A percentile compares a stretch with the other conserved stretches of the same genome.
These are phyloP conservation scores for Trichoderma endophyticum DNA, from an alignment of 2,329 filamentous ascomycete species.

Conservation along the genomic window DNA sequence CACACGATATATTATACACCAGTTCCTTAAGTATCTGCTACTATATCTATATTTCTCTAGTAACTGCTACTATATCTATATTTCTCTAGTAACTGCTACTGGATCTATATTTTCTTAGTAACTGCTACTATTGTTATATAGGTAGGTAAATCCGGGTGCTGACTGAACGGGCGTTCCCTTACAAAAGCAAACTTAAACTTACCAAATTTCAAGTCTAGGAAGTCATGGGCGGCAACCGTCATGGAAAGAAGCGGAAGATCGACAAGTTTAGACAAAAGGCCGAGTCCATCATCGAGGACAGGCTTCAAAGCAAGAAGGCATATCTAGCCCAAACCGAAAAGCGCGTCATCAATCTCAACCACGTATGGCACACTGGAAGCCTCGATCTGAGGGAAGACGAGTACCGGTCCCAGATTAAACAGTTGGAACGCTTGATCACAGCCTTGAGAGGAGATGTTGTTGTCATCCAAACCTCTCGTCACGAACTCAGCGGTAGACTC, in stretches of 20 bases:
- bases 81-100: no score
- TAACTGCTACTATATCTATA: no score
- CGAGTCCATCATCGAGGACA: background rate
- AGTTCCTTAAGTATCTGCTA: no score
- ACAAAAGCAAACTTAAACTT: no score
- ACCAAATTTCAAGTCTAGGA: no score
- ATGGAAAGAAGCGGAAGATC: background rate
- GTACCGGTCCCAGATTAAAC: background rate
- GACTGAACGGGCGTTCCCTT: no score
- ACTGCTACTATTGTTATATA: no score
- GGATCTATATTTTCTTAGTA: no score
- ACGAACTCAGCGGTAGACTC: background rate
- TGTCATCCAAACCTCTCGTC: background rate
- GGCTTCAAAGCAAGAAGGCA: background rate
- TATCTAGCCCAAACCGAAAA: background rate
- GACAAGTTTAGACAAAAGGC: background rate
- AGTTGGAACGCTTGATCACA: background rate
- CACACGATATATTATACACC: no score
- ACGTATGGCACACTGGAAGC: background rate
- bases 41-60: no score
- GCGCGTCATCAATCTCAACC: rapidly evolving
- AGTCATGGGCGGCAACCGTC: no score
- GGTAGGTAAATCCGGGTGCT: no score
- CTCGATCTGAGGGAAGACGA: background rate
- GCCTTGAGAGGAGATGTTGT: background rate